Evolutionary conservation across 2,329 filamentous ascomycete genomes (phyloP).

Genomic region (Alternaria angustiovoidea): DNA sequence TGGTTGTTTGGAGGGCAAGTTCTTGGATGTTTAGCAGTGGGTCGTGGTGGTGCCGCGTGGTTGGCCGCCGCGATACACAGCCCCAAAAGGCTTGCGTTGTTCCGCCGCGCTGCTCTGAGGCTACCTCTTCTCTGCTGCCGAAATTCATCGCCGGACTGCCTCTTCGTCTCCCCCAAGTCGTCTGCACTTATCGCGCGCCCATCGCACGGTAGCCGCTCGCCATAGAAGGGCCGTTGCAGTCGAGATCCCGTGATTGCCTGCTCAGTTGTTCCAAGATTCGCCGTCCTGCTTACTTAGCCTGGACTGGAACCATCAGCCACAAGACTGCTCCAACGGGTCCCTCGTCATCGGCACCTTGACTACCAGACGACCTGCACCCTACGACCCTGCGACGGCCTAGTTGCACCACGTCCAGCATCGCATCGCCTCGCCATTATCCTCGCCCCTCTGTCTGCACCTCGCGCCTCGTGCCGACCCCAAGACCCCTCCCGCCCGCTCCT

Average conservation of each 20-base stretch:
- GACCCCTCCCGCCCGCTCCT: conserved; percentile 17
- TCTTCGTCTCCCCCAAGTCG: not conserved
- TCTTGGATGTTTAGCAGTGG: conserved; percentile 13
- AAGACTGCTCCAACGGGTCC: conserved; percentile 8
- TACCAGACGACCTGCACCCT: conserved; percentile 7
- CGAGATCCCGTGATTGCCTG: conserved; percentile 3
- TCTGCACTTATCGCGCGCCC: not conserved
- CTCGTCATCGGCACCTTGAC: conserved; percentile 17
- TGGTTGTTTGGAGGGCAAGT: conserved; percentile 4
- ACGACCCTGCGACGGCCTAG: conserved; percentile 8
- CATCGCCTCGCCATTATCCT: not conserved
- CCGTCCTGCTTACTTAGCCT: conserved; percentile 9
- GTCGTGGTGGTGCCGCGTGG: conserved; percentile 10
- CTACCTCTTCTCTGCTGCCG: conserved; percentile 3
- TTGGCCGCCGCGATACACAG: conserved; percentile 14
- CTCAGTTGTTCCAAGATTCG: not conserved
- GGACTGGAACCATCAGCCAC: conserved; percentile 15
- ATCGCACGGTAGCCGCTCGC: not conserved
- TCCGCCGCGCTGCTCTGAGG: conserved; percentile 6
- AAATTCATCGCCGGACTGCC: not conserved
- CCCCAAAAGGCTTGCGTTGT: conserved; percentile 17
- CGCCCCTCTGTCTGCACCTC: conserved; percentile 1
- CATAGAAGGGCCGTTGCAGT: not conserved
- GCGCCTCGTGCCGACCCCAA: not conserved
- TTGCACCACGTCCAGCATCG: conserved; percentile 10